Percentiles rank a stretch among this genome's conserved stretches.
phyloP scores from a whole-genome alignment of 176 grass and related monocot genomes.

The Musa schizocarpa region DNA sequence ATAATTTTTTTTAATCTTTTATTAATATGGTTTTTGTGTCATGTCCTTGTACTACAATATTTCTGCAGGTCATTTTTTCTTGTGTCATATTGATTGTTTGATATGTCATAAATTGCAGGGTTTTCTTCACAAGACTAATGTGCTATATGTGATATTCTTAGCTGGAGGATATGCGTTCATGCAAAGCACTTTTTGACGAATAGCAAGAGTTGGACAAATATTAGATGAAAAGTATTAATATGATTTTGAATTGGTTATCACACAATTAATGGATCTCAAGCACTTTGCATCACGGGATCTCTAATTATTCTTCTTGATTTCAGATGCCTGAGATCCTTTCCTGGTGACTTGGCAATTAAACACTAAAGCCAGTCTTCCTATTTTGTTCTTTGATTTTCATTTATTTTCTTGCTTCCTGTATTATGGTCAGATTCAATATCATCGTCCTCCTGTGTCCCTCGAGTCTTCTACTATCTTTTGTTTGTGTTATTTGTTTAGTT shows the following conservation, averaged over 20 bases:
- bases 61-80: not conserved
- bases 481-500: not conserved
- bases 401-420: not conserved
- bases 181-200: constrained; percentile 15
- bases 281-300: not conserved
- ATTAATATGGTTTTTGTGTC: no score
- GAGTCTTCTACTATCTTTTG: not conserved
- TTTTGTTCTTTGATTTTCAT: not conserved
- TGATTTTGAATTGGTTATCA: not conserved
- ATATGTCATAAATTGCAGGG: constrained; percentile 38
- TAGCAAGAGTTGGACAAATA: not conserved
- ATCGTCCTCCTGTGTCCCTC: not conserved
- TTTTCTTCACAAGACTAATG: constrained; percentile 25
- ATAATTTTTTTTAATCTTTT: no score
- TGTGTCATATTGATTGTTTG: constrained; percentile 16
- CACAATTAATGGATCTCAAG: not conserved
- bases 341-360: not conserved
- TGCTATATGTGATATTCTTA: constrained; percentile 18
- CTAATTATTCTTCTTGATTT: not conserved
- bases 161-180: constrained; percentile 1
- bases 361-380: not conserved
- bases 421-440: not conserved
- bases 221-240: not conserved
- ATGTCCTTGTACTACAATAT: not conserved
- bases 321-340: not conserved